Conservation (phyloP, 225 moss, liverwort and hornwort genomes). For the Bryum argenteum region DNA sequence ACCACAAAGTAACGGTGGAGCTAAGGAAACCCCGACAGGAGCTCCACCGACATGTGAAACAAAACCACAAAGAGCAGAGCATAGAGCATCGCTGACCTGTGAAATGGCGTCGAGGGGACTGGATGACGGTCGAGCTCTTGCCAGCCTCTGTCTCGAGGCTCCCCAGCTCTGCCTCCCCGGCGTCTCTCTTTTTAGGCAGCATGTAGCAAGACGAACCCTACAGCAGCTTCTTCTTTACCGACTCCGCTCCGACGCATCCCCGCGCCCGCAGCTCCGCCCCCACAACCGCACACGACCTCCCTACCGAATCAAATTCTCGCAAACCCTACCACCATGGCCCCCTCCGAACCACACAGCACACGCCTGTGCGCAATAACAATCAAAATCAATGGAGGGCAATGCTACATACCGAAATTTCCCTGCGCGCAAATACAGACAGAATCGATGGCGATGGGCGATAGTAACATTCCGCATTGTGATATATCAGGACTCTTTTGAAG, state of each 20-base stretch:
- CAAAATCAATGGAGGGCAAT: not conserved
- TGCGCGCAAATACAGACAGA: too few species aligned
- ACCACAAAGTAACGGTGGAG: too few species aligned
- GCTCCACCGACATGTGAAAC: too few species aligned
- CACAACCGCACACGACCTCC: not conserved
- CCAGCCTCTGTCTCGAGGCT: too few species aligned
- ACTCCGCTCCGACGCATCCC: conserved; percentile 35
- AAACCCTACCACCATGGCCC: conserved; percentile 29
- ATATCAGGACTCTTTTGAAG: not conserved
- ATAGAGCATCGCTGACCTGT: too few species aligned
- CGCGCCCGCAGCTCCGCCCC: conserved; percentile 22
- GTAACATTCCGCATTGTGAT: not conserved
- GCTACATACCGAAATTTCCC: not conserved
- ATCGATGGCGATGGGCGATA: too few species aligned
- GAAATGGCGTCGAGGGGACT: too few species aligned
- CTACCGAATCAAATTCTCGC: not conserved
- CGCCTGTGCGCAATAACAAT: not conserved
- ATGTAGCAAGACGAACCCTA: conserved; percentile 74
- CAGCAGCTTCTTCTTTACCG: conserved; percentile 25
- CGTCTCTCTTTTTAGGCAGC: conserved; percentile 99
- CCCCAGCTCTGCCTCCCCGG: conserved; percentile 85
- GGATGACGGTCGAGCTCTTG: too few species aligned
- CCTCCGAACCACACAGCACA: conserved; percentile 18
- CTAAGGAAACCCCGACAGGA: too few species aligned
- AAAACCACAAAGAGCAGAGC: too few species aligned